Evolutionary conservation across 2,329 filamentous ascomycete species (phyloP).

Genomic region (Myriangium duriaei): DNA sequence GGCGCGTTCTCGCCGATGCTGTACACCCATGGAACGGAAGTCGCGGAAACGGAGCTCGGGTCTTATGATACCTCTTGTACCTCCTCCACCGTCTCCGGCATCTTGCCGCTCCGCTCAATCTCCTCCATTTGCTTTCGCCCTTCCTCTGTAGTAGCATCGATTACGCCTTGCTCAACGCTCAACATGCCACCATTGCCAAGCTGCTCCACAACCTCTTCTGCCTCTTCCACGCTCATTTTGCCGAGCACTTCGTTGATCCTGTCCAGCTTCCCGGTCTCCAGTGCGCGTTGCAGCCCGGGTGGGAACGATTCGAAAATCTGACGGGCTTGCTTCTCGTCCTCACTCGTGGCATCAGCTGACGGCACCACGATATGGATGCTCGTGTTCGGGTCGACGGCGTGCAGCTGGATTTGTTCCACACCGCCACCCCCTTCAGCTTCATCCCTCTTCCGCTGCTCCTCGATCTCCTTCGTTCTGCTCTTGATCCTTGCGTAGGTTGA

Average conservation of each 20-base stretch:
- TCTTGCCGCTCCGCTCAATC: slow-evolving; percentile 59
- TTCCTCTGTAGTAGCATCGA: slow-evolving; percentile 58
- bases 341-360: slow-evolving; percentile 51
- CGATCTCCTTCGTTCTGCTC: slow-evolving; percentile 61
- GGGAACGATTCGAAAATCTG: slow-evolving; percentile 75
- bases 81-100: slow-evolving; percentile 51
- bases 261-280: slow-evolving; percentile 82
- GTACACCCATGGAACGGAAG: no score
- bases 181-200: slow-evolving; percentile 77
- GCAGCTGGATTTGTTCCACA: slow-evolving; percentile 93
- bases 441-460: slow-evolving; percentile 39
- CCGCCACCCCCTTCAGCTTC: slow-evolving; percentile 44
- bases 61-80: slow-evolving; percentile 38
- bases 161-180: slow-evolving; percentile 82
- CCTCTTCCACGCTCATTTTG: slow-evolving; percentile 78
- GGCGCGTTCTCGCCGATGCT: no score
- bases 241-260: slow-evolving; percentile 78
- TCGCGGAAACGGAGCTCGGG: slow-evolving; percentile 21
- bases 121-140: slow-evolving; percentile 25
- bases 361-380: slow-evolving; percentile 80
- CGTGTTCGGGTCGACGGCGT: slow-evolving; percentile 89
- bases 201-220: slow-evolving; percentile 71
- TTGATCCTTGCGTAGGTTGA: slow-evolving; percentile 76
- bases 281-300: slow-evolving; percentile 65
- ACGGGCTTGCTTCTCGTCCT: slow-evolving; percentile 50